Conservation (phyloP, 305 asterid species). For the Ilex paraguariensis region DNA sequence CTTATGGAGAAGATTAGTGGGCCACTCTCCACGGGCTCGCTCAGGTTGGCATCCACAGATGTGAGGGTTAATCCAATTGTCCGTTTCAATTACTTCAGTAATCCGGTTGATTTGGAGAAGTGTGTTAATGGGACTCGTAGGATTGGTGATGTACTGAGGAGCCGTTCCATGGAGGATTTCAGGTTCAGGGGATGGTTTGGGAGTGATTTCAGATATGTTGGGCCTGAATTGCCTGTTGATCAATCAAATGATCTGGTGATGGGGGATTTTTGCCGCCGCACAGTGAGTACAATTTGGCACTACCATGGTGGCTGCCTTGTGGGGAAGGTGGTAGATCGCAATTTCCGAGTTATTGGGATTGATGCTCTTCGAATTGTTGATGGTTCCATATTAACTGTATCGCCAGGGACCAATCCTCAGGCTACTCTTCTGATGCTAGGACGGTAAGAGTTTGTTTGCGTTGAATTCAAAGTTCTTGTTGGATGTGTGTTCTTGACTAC, state of each 20-base stretch:
- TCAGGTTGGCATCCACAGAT: constrained; percentile 67
- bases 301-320: constrained; percentile 89
- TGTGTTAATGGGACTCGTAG: constrained; percentile 75
- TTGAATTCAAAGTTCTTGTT: neutral
- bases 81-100: constrained; percentile 69
- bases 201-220: constrained; percentile 56
- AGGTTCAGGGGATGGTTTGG: constrained; percentile 58
- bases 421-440: constrained; percentile 94
- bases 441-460: constrained; percentile 33
- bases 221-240: constrained; percentile 64
- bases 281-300: constrained; percentile 95
- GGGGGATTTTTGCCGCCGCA: constrained; percentile 68
- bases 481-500: neutral
- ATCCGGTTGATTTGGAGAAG: constrained; percentile 44
- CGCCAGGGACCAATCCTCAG: constrained; percentile 97
- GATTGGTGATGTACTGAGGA: constrained; percentile 53
- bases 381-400: constrained; percentile 61
- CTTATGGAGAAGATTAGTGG: constrained; percentile 78
- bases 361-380: constrained; percentile 69
- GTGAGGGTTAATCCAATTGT: constrained; percentile 62
- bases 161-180: constrained; percentile 60
- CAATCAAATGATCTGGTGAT: constrained; percentile 35
- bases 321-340: constrained; percentile 68
- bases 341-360: constrained; percentile 57
- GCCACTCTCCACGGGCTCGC: constrained; percentile 70